These are phyloP conservation scores for Blastocystis sp. DNA, from an alignment of 352 stramenopile species.

Conservation along the genomic window DNA sequence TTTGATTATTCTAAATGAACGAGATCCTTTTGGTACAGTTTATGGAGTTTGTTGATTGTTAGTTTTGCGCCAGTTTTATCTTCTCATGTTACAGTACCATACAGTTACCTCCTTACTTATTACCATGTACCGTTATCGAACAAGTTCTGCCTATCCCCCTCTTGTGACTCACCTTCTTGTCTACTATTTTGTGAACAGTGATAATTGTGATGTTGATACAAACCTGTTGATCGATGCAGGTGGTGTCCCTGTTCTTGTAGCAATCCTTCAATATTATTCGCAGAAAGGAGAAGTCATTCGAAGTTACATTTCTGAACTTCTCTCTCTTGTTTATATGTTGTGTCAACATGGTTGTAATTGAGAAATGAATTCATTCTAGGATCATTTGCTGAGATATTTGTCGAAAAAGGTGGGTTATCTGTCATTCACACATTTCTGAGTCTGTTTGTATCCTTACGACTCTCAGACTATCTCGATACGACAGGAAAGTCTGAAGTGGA, in stretches of 20 bases:
- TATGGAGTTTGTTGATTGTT: neutral
- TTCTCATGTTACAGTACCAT: neutral
- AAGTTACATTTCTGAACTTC: conserved; percentile 25
- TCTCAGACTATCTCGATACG: neutral
- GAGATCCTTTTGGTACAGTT: neutral
- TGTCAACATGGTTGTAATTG: neutral
- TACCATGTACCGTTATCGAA: neutral
- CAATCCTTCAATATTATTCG: neutral
- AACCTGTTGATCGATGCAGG: neutral
- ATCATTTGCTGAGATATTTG: neutral
- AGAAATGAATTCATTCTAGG: neutral
- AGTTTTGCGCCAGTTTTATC: conserved; percentile 6
- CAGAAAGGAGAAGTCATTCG: neutral
- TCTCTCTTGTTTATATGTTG: neutral
- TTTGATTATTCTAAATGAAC: conserved; percentile 17
- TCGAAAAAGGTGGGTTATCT: neutral
- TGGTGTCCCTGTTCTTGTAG: neutral
- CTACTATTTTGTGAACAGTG: conserved; percentile 46
- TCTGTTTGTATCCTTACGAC: neutral
- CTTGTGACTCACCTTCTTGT: neutral
- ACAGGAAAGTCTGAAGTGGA: neutral
- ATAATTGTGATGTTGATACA: neutral
- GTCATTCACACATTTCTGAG: neutral
- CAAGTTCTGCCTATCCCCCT: neutral
- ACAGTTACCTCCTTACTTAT: neutral